These are phyloP conservation scores for Meredithiella fracta DNA, from an alignment of 2,329 filamentous ascomycete genomes.

Conservation along the genomic window DNA sequence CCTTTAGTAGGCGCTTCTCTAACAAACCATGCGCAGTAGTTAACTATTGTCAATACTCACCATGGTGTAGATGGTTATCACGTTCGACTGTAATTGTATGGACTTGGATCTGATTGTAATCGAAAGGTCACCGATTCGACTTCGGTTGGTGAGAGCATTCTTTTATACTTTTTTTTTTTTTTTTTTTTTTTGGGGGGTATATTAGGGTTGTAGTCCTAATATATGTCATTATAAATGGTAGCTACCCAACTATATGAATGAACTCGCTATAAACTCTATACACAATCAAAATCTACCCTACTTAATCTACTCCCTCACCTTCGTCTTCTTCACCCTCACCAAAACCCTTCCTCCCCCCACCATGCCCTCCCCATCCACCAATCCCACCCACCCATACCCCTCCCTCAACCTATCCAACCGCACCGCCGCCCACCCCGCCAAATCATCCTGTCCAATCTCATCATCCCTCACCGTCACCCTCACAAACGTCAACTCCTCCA, in stretches of 20 bases:
- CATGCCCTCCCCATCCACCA: slow-evolving; percentile 53
- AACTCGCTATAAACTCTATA: no score
- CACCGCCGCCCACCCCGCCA: slow-evolving; percentile 81
- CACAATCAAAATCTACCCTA: neutral
- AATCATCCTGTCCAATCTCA: slow-evolving; percentile 58
- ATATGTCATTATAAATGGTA: no score
- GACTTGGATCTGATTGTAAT: slow-evolving; percentile 2
- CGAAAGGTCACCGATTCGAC: slow-evolving; percentile 14
- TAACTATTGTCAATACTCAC: slow-evolving; percentile 12
- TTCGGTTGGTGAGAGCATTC: slow-evolving; percentile 11
- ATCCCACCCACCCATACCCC: slow-evolving; percentile 62
- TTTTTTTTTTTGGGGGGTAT: no score
- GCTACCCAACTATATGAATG: no score
- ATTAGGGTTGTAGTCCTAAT: no score
- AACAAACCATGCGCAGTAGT: slow-evolving; percentile 11
- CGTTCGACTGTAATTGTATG: slow-evolving; percentile 14
- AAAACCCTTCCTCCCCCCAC: slow-evolving; percentile 53
- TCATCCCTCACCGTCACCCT: slow-evolving; percentile 81
- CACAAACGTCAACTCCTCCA: slow-evolving; percentile 56
- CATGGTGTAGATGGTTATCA: slow-evolving; percentile 14
- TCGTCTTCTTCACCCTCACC: slow-evolving; percentile 52
- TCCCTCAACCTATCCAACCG: slow-evolving; percentile 61
- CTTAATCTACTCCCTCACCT: slow-evolving; percentile 15
- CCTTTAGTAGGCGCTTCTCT: neutral
- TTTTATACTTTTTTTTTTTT: neutral